Conservation (phyloP, 192 early-diverging fungal species). For the Bifiguratus adelaidae region DNA sequence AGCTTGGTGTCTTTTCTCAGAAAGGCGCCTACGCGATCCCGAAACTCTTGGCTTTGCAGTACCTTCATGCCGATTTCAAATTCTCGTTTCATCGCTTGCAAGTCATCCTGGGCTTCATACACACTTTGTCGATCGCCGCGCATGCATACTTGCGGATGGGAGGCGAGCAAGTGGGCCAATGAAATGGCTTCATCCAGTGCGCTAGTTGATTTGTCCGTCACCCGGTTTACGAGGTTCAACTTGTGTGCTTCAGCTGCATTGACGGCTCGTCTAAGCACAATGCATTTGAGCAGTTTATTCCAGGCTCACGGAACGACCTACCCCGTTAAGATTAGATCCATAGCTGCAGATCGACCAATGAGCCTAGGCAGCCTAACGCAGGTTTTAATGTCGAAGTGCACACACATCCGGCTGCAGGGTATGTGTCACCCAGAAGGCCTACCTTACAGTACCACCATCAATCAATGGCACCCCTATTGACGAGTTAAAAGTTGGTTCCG, state of each 20-base stretch:
- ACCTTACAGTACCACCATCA: conserved; percentile 33
- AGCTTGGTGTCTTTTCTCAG: conserved; percentile 4
- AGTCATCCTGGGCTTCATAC: conserved; percentile 15
- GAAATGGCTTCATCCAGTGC: conserved; percentile 23
- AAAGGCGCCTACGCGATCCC: conserved; percentile 1
- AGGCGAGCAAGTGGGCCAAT: conserved; percentile 12
- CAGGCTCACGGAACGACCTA: conserved; percentile 3
- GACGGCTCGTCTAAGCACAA: conserved; percentile 21
- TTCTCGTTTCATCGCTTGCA: conserved; percentile 27
- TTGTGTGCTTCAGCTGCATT: conserved; percentile 23
- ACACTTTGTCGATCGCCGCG: conserved; percentile 22
- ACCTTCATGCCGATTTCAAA: conserved; percentile 21
- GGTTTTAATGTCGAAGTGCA: not conserved
- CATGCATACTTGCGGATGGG: conserved; percentile 33
- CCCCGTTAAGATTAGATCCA: conserved; percentile 38
- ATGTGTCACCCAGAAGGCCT: not conserved
- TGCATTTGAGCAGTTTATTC: not conserved
- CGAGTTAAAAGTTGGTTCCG: not conserved
- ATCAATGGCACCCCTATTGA: conserved; percentile 33
- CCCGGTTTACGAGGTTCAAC: conserved; percentile 20
- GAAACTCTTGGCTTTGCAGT: conserved; percentile 25
- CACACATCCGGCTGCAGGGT: not conserved
- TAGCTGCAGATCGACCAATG: conserved; percentile 31
- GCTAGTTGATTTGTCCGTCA: conserved; percentile 6
- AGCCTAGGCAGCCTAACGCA: conserved; percentile 31